A percentile compares a stretch with the other conserved stretches of the same genome.
These are phyloP conservation scores for Manihot esculenta DNA, from an alignment of 441 rosid genomes.

Conservation along the genomic window DNA sequence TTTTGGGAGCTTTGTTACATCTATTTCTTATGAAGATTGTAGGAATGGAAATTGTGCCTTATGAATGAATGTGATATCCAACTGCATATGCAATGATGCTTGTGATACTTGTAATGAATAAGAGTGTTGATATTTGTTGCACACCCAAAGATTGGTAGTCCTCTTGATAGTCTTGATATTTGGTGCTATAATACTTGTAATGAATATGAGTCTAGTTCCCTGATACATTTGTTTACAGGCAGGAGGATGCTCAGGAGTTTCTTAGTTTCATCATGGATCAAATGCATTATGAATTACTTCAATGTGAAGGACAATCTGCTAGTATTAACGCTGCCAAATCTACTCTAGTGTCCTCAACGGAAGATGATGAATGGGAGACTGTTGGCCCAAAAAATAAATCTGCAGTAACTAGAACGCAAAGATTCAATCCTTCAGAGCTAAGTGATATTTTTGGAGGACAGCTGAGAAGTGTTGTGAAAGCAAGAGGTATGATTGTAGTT, in stretches of 20 bases:
- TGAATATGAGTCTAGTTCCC: neutral
- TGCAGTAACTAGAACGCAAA: constrained; percentile 90
- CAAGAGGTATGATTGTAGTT: constrained; percentile 51
- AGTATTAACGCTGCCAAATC: constrained; percentile 38
- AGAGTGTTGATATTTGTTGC: neutral
- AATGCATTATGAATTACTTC: constrained; percentile 87
- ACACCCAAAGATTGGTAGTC: neutral
- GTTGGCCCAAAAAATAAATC: constrained; percentile 97
- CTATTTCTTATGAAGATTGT: neutral
- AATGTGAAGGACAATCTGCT: constrained; percentile 55
- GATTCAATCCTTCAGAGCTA: constrained; percentile 70
- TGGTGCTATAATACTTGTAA: neutral
- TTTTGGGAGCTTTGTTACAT: neutral
- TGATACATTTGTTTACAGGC: constrained; percentile 49
- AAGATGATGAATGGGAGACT: constrained; percentile 97
- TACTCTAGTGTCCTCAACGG: constrained; percentile 55
- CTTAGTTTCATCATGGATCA: constrained; percentile 86
- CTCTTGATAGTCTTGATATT: neutral
- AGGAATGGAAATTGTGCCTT: neutral
- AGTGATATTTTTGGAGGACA: constrained; percentile 90
- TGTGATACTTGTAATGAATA: too few relatives aligned
- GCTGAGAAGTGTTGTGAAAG: constrained; percentile 79
- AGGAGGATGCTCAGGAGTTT: constrained; percentile 99
- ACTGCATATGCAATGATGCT: neutral
- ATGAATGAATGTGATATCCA: neutral